Evolutionary conservation across 768 basidiomycete species (phyloP), one percentile per base, ranked within the genome.

Genomic region (Calvatia gigantea): DNA sequence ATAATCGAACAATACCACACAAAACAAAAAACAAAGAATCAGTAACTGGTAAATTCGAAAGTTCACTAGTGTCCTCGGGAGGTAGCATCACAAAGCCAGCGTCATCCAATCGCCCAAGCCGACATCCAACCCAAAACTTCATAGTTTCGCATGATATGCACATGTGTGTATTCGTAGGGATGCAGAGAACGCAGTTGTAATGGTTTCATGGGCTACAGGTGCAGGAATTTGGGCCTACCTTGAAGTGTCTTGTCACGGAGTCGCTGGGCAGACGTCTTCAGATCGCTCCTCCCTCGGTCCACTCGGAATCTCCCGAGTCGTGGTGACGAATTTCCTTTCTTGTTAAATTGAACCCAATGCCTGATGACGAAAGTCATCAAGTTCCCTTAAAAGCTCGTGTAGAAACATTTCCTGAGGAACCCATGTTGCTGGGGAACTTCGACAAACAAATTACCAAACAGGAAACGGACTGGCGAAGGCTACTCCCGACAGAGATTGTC

Each of bases 41-140:
- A 57, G 63, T 57, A 59, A 60, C 44, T 27, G 8, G 15, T 25
- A 57, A 12, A 27, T 38, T 55, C 62, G 25, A 31, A 17, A 35
- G 42, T 31, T 11, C 21, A 9, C 19, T 42, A 3, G 41, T 42
- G 19, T 4, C 9, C 41, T 42, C 41, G 11, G 12, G 12, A 42
- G 41, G 25, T 12, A 23, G 25, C 21, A 25, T 42, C 41, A 42
- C 41, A 42, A 6, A 9, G 14, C 41, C 23, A 42, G 61, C 63
- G 63, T 71, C 74, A 82, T 78, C 80, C 68, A 58, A 42, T 23
- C 23, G 44, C 46, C 58, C 58, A 53, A 61, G 47, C 56, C 33
- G 43, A 61, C 73, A 82, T 82, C 80, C 79, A 80, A 45, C 78
- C 64, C 52, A 46, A 57, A 65, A 64, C 31, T 51, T 56, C 23